Conservation (phyloP, 345 rosid species). For the Psidium friedrichsthalianum region DNA sequence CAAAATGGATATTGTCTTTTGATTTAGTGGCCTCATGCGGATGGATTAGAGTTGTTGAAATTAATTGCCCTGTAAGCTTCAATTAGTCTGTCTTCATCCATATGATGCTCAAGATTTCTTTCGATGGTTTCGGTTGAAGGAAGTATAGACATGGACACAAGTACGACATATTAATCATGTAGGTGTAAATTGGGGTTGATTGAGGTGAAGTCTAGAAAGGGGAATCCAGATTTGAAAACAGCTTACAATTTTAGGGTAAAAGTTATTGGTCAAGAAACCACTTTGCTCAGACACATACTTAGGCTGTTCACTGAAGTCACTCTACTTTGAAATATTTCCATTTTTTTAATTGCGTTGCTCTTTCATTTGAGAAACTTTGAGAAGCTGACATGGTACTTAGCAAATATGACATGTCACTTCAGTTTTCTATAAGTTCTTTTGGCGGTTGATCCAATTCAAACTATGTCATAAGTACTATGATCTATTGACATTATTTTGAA, state of each 20-base stretch:
- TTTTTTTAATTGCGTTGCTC: background rate
- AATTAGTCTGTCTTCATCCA: background rate
- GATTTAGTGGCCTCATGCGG: background rate
- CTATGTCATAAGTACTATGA: background rate
- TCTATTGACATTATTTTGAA: background rate
- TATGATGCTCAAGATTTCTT: background rate
- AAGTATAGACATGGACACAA: background rate
- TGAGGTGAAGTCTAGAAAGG: background rate
- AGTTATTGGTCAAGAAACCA: background rate
- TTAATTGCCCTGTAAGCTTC: background rate
- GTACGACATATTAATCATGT: background rate
- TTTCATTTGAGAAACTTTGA: background rate
- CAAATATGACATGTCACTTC: background rate
- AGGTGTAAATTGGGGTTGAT: background rate
- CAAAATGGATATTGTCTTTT: background rate
- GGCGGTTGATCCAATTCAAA: background rate
- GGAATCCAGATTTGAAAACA: background rate
- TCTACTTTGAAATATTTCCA: background rate
- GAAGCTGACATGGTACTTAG: background rate
- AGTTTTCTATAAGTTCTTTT: background rate
- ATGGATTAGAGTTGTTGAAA: background rate
- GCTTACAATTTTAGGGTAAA: background rate
- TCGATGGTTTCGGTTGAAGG: background rate
- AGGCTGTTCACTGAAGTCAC: background rate
- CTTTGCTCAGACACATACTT: background rate